A percentile compares a stretch with the other conserved stretches of the same genome.
These are phyloP conservation scores for Przewalskia tangutica DNA, from an alignment of 257 asterid species.

Conservation along the genomic window DNA sequence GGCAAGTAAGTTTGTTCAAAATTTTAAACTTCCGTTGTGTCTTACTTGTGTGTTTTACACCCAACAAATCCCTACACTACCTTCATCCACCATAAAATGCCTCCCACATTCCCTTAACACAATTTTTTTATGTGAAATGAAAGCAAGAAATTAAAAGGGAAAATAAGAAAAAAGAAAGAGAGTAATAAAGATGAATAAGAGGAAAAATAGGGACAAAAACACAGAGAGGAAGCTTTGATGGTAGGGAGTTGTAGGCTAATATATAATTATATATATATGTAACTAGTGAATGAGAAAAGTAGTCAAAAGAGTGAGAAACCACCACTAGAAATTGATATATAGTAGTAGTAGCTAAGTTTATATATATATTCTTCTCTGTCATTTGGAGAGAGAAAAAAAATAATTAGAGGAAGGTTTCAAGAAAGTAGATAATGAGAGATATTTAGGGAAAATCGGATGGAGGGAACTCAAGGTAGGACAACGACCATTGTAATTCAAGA, in stretches of 20 bases:
- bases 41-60: too few relatives aligned
- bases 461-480: neutral
- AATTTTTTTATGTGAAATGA: constrained; percentile 4
- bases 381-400: neutral
- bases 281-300: neutral
- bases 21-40: too few relatives aligned
- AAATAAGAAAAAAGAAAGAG: neutral
- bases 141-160: neutral
- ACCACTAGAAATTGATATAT: neutral
- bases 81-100: constrained; percentile 14
- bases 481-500: neutral
- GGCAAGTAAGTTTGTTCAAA: too few relatives aligned
- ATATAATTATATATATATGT: neutral
- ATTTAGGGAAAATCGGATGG: neutral
- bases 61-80: too few relatives aligned
- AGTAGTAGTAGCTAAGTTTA: neutral
- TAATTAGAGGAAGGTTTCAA: neutral
- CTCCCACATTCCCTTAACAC: neutral
- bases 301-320: neutral
- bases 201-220: neutral
- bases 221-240: neutral
- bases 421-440: neutral
- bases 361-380: neutral
- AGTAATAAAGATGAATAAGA: neutral
- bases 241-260: neutral